Evolutionary conservation across 2,329 filamentous ascomycete species (phyloP), one percentile per base, ranked within the genome.

Genomic region (Diaporthe ampelina): DNA sequence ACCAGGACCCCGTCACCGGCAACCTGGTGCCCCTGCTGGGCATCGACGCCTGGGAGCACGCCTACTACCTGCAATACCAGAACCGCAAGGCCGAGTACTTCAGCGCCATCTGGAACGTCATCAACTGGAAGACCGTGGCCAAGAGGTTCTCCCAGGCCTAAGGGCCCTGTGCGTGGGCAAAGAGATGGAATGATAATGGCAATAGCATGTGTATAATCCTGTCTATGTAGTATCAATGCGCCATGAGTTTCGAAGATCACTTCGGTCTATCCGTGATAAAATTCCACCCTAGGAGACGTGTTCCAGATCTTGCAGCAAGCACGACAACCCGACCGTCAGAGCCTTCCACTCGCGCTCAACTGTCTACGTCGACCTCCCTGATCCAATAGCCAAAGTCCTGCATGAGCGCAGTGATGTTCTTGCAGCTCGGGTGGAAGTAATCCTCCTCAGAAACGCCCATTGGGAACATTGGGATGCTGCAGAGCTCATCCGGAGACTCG

Each of bases 71-170:
- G 76, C 94, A 98, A 88, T 98, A 98, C 87, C 91, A 98, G 91
- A 98, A 98, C 89, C 93, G 95, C 85, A 98, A 98, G 91, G 95
- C 93, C 74, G 95, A 98, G 87, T 98, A 98, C 89, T 98, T 98
- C 85, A 90, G 90, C 80, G 94, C 94, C 74, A 93, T 98, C 83
- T 98, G 95, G 95, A 94, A 97, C 79, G 95, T 98, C 67, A 88
- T 98, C 84, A 98, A 98, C 91, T 98, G 95, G 95, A 95, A 95
- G 90, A 91, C 93, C 43, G 95, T 95, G 58, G 92, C 94, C 83
- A 91, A 92, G 88, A 91, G 94, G 77, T 95, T 94, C 81, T 35
- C 54, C 45, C 17, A 48, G n/a, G 57, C 70, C 32, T 72, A 37
- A 56, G 35, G 21, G 10, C 4, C 1, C 32, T 6, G 48, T 8